Base-by-base conservation (phyloP, 2,329 filamentous ascomycete species). In the Fusarium pseudonygamai region DNA sequence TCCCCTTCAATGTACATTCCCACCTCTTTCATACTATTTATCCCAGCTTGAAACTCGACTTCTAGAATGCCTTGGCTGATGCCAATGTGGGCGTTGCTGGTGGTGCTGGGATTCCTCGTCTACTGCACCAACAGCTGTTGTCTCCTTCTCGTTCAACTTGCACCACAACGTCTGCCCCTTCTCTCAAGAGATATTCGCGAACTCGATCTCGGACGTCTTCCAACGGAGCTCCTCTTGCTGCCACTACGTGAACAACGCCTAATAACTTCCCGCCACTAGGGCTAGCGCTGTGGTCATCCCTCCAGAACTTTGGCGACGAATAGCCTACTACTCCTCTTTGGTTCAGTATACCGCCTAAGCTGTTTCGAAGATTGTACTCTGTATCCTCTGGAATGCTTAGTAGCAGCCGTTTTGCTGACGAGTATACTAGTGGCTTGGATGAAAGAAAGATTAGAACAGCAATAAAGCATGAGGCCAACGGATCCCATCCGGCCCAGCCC, bases 401-500 rank as follows among this genome's bases (percentile, higher is more conserved):
- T 28, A 99, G 86, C 7, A 99, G 85, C 26, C 93, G 92, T 77
- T 92, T 93, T 3, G 95, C 96, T 3, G 93, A 95, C 22, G 93
- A 94, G 70, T 90, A 91, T 28, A 99, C 95, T 1, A 99, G 88
- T 2, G 96, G 96, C 36, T 96, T 90, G 0, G 96, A 94, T 14
- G 95, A 97, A n/a, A 93, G 88, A 80, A 98, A 95, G 74, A 99
- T 99, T 52, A 99, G 87, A 32, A 96, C 87, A 0, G 96, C 96
- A 75, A 99, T 99, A 67, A 98, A 87, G 81, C 95, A 97, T 0
- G 96, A 98, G 1, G 96, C 96, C 26, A 98, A 84, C 6, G 96
- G 96, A 80, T 99, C 96, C 90, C 96, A 99, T 30, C 96, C 94
- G 12, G 94, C 89, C 95, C 96, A 98, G 22, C 93, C 93, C 79